These are phyloP conservation scores for Herpetomonas tarakana DNA, from an alignment of 208 protist species.

Conservation along the genomic window DNA sequence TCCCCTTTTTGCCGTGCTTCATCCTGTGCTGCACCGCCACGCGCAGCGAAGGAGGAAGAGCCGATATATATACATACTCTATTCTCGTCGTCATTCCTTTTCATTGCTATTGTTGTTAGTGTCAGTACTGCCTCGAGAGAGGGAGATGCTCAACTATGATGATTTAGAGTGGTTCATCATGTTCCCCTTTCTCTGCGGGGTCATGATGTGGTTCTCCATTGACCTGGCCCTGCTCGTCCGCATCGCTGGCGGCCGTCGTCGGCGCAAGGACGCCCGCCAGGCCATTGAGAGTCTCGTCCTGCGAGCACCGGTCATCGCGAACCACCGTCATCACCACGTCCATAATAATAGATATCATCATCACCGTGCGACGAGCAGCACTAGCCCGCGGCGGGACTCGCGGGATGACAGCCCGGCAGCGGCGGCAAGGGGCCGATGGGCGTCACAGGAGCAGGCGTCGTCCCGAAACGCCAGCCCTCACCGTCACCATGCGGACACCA, in stretches of 20 bases:
- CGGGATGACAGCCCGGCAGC: neutral
- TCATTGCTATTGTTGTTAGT: no score
- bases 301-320: slow-evolving; percentile 10
- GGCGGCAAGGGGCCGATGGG: no score
- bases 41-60: no score
- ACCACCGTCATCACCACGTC: no score
- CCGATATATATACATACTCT: no score
- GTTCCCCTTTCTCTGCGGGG: slow-evolving; percentile 40
- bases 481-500: neutral
- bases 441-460: no score
- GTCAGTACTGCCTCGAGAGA: no score
- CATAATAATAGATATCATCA: no score
- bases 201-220: slow-evolving; percentile 72
- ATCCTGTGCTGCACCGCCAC: no score
- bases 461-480: no score
- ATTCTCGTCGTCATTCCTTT: no score
- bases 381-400: neutral
- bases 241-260: slow-evolving; percentile 40
- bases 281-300: slow-evolving; percentile 39
- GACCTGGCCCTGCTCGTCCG: slow-evolving; percentile 63
- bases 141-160: slow-evolving; percentile 2
- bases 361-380: neutral
- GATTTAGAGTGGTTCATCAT: slow-evolving; percentile 28
- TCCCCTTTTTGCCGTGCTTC: no score
- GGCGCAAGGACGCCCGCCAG: slow-evolving; percentile 34